These are phyloP conservation scores for Ricinus communis DNA, from an alignment of 345 rosid species.

Conservation along the genomic window DNA sequence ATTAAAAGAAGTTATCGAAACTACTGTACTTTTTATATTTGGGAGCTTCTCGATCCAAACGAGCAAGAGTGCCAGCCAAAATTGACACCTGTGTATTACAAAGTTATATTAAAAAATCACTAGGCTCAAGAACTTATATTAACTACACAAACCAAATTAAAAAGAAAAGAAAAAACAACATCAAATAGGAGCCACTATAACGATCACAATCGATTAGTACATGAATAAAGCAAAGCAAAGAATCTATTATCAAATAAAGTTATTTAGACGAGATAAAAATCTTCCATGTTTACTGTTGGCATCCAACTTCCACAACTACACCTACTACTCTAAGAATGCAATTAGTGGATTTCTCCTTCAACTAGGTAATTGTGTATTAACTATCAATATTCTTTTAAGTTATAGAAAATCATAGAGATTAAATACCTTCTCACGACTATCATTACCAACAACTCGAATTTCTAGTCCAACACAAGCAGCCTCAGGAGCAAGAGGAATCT, in stretches of 20 bases:
- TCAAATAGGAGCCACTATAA: too few relatives aligned
- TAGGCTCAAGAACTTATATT: not conserved
- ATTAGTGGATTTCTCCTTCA: not conserved
- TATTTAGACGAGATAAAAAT: not conserved
- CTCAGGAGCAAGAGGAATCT: slow-evolving; percentile 94
- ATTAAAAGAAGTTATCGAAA: not conserved
- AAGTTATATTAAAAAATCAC: not conserved
- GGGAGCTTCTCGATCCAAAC: slow-evolving; percentile 97
- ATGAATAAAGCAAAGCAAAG: not conserved
- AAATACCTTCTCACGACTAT: slow-evolving; percentile 92
- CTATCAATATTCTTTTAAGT: too few relatives aligned
- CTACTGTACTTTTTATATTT: slow-evolving; percentile 67
- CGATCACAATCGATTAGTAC: not conserved
- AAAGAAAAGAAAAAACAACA: too few relatives aligned
- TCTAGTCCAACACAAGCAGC: slow-evolving; percentile 93
- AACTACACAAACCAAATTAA: not conserved
- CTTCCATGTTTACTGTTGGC: not conserved
- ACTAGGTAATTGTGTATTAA: not conserved
- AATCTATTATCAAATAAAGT: not conserved
- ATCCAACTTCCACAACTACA: not conserved
- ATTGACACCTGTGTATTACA: slow-evolving; percentile 74
- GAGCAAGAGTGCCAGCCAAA: slow-evolving; percentile 93
- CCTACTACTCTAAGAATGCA: not conserved
- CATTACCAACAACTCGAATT: slow-evolving; percentile 95
- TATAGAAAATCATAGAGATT: not conserved